Evolutionary conservation across 2,329 filamentous ascomycete species (phyloP).

Genomic region (Cladosporium cucumerinum): DNA sequence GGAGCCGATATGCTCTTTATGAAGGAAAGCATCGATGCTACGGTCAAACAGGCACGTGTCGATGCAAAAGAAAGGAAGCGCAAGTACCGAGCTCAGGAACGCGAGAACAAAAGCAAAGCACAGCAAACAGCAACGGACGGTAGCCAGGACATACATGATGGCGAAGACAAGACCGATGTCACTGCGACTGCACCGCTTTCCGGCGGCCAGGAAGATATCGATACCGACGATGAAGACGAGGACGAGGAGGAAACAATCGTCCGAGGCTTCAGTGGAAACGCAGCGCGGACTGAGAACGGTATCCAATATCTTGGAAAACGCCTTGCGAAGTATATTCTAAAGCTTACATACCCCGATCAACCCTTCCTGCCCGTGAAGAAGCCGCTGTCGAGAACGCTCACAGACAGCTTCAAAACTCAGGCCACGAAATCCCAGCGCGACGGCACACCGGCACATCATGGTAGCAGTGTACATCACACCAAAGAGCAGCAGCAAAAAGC

Average conservation of each 20-base stretch:
- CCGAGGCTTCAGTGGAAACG: slow-evolving; percentile 84
- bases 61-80: slow-evolving; percentile 62
- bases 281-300: slow-evolving; percentile 84
- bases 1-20: slow-evolving; percentile 95
- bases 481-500: slow-evolving; percentile 43
- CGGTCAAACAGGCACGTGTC: slow-evolving; percentile 68
- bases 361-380: slow-evolving; percentile 71
- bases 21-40: slow-evolving; percentile 93
- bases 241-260: slow-evolving; percentile 85
- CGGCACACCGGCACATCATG: slow-evolving; percentile 51
- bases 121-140: slow-evolving; percentile 15
- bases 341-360: slow-evolving; percentile 90
- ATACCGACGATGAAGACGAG: slow-evolving; percentile 54
- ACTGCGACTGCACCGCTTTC: slow-evolving; percentile 47
- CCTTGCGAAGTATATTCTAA: slow-evolving; percentile 83
- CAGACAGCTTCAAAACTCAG: slow-evolving; percentile 47
- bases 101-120: slow-evolving; percentile 26
- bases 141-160: slow-evolving; percentile 3
- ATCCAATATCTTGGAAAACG: slow-evolving; percentile 97
- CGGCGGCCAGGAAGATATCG: slow-evolving; percentile 49
- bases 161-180: slow-evolving; percentile 17
- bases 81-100: slow-evolving; percentile 31
- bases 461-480: slow-evolving; percentile 58
- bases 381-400: slow-evolving; percentile 48
- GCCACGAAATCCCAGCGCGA: slow-evolving; percentile 46